Base-by-base conservation (phyloP, 1,284 basidiomycete species). In the Pseudomicrostroma phylloplanum region DNA sequence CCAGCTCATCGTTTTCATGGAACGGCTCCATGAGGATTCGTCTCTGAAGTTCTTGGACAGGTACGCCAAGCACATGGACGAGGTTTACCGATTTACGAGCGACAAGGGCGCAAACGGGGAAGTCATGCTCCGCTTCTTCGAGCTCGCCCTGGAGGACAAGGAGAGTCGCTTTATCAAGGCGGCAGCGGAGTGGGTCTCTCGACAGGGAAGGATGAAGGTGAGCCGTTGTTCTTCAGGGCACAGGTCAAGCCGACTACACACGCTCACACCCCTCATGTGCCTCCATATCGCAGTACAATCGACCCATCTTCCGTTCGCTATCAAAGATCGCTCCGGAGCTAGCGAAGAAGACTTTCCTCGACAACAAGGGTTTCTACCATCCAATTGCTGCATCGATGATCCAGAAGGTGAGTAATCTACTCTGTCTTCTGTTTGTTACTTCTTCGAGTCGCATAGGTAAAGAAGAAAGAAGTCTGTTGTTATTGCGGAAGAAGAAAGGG, bases 241-340 rank as follows among this genome's bases (percentile, higher is more conserved):
- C 17, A n/a, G 46, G 7, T n/a, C 17, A 11, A n/a, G 46, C 3
- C 46, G 12, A 48, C 4, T 11, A n/a, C n/a, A 6, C 12, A 7
- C 46, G 46, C 17, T 48, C 4, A 48, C 12, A 23, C 46, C 23
- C 21, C 4, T 48, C 43, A 48, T 48, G 15, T 21, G 6, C 21
- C 43, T 48, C 43, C 43, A 3, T 21, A 81, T 82, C 13, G 21
- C 51, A 54, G 77, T 83, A 82, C 76, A 82, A 81, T 66, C 72
- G 80, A 71, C 81, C 61, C n/a, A 74, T 82, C 61, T 84, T 80
- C 75, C 70, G 81, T 21, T 76, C 82, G 12, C 66, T 84, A 43
- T 78, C 79, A 74, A 76, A 83, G 61, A 86, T 88, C 21, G 84
- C 91, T 76, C 79, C 81, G 17, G 80, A 81, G 21, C 79, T 92